These are phyloP conservation scores for Streptanthus diversifolius DNA, from an alignment of 345 rosid genomes.

Conservation along the genomic window DNA sequence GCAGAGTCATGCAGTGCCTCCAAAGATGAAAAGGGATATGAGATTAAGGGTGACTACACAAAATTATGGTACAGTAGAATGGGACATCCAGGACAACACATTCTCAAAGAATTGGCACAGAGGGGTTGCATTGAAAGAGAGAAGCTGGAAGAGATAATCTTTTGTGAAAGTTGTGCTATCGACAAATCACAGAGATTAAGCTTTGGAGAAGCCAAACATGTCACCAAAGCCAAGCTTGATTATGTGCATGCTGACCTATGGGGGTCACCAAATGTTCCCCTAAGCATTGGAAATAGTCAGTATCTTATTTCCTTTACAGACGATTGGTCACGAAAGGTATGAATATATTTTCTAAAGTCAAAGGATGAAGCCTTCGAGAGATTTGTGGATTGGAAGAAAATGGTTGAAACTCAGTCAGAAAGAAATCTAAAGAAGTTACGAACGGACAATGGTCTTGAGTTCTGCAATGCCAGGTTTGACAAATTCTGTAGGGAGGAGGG, in stretches of 20 bases:
- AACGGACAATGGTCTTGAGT: background rate
- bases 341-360: background rate
- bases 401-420: background rate
- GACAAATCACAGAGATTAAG: no score
- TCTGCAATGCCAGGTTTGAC: background rate
- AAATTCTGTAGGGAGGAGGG: background rate
- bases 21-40: no score
- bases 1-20: no score
- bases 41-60: no score
- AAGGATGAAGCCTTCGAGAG: background rate
- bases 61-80: no score
- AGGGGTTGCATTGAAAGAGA: no score
- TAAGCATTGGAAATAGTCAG: background rate
- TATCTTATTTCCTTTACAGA: background rate
- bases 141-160: no score
- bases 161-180: no score
- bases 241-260: background rate
- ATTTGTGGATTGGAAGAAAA: background rate
- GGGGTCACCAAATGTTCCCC: background rate
- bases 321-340: background rate
- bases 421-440: background rate
- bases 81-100: no score
- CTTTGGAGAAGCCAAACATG: no score
- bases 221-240: background rate
- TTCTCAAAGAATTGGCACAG: no score